Conservation (phyloP, 495 filamentous ascomycete species). For the Penicillium arizonense region DNA sequence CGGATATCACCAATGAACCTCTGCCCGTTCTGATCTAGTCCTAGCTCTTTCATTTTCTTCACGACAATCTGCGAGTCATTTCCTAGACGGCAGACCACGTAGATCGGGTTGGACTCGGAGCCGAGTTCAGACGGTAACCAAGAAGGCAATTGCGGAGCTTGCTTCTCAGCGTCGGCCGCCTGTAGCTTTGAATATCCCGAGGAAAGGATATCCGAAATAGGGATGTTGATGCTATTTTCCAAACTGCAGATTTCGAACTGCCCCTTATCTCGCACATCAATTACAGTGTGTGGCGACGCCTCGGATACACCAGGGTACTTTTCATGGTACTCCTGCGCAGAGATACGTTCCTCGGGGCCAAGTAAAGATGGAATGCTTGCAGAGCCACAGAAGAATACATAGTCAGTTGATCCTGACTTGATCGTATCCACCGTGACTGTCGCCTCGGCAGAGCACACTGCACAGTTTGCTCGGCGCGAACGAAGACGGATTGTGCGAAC, state of each 20-base stretch:
- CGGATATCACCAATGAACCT: slow-evolving; percentile 72
- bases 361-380: slow-evolving; percentile 50
- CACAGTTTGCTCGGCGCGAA: slow-evolving; percentile 62
- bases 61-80: slow-evolving; percentile 87
- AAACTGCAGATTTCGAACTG: slow-evolving; percentile 83
- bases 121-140: slow-evolving; percentile 43
- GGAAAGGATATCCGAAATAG: slow-evolving; percentile 59
- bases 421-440: slow-evolving; percentile 63
- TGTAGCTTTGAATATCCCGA: slow-evolving; percentile 7
- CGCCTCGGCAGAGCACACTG: slow-evolving; percentile 65
- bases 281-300: slow-evolving; percentile 47
- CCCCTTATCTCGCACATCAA: slow-evolving; percentile 81
- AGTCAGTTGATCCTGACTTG: slow-evolving; percentile 64
- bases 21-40: slow-evolving; percentile 53
- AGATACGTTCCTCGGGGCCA: slow-evolving; percentile 58
- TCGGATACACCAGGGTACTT: slow-evolving; percentile 11
- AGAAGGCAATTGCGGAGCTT: slow-evolving; percentile 20
- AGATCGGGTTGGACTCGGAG: slow-evolving; percentile 48
- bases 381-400: slow-evolving; percentile 75
- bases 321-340: slow-evolving; percentile 50
- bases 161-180: slow-evolving; percentile 7
- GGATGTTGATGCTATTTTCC: slow-evolving; percentile 72
- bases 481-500: slow-evolving; percentile 76
- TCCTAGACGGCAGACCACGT: slow-evolving; percentile 81
- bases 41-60: slow-evolving; percentile 64